Evolutionary conservation across 106 monocot genomes (phyloP).

Genomic region (Chionographis japonica): DNA sequence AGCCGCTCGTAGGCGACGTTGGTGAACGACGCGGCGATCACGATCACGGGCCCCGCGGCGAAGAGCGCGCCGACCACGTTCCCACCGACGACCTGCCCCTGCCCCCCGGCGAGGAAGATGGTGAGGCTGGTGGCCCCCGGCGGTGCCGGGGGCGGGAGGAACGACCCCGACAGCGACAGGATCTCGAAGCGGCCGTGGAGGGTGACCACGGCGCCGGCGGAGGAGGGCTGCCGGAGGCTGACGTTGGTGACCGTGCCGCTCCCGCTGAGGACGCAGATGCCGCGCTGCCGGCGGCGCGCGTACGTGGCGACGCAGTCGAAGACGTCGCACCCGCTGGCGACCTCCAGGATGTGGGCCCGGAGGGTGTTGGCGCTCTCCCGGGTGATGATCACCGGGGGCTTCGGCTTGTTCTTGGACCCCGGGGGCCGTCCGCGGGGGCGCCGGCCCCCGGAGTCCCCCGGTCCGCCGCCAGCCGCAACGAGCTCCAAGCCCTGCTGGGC

Average conservation of each 20-base stretch:
- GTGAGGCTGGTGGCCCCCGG: conserved; percentile 44
- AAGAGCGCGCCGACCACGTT: conserved; percentile 53
- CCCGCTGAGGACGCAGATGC: conserved; percentile 61
- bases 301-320: conserved; percentile 49
- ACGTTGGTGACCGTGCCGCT: conserved; percentile 62
- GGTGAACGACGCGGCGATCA: conserved; percentile 51
- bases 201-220: conserved; percentile 38
- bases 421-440: conserved; percentile 45
- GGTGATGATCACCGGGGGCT: conserved; percentile 67
- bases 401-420: conserved; percentile 69
- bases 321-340: conserved; percentile 51
- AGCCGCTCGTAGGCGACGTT: conserved; percentile 59
- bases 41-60: conserved; percentile 52
- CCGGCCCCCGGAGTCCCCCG: conserved; percentile 5
- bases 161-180: conserved; percentile 44
- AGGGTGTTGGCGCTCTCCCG: conserved; percentile 46
- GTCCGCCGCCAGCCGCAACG: neutral
- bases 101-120: conserved; percentile 47
- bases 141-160: conserved; percentile 51
- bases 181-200: conserved; percentile 57
- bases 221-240: conserved; percentile 52
- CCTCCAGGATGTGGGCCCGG: conserved; percentile 48
- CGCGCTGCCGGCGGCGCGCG: conserved; percentile 44
- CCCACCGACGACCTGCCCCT: conserved; percentile 63
- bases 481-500: conserved; percentile 2